A percentile compares a stretch with the other conserved stretches of the same genome.
phyloP scores from a whole-genome alignment of 192 early-diverging fungal genomes.

The Lunasporangiospora selenospora region DNA sequence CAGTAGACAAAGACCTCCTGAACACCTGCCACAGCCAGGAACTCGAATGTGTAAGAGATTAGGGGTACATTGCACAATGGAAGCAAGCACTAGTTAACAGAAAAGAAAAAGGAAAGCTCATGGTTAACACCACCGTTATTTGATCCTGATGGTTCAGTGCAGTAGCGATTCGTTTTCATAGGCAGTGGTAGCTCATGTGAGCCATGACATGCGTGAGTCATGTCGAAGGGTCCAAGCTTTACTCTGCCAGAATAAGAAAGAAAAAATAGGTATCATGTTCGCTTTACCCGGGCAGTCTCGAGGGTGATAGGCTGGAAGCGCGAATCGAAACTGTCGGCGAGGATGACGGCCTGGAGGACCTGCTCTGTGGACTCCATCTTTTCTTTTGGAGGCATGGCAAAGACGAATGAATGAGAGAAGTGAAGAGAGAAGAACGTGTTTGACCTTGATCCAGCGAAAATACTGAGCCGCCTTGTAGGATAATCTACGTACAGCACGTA shows the following conservation, averaged over 20 bases:
- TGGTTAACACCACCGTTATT: no score
- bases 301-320: slow-evolving; percentile 88
- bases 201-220: no score
- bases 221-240: no score
- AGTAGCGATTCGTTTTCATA: no score
- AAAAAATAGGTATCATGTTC: slow-evolving; percentile 6
- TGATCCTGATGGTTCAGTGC: no score
- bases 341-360: slow-evolving; percentile 86
- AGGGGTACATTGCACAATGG: slow-evolving; percentile 96
- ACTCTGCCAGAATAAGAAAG: background rate
- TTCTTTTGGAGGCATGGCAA: slow-evolving; percentile 50
- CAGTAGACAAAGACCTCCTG: slow-evolving; percentile 88
- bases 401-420: no score
- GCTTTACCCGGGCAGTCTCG: slow-evolving; percentile 77
- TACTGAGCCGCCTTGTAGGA: no score
- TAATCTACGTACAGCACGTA: no score
- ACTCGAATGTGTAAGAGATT: slow-evolving; percentile 96
- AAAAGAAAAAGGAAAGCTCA: background rate
- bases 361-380: slow-evolving; percentile 61
- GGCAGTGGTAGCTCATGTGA: no score
- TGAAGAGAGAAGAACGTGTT: no score
- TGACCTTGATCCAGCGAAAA: no score
- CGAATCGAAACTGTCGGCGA: slow-evolving; percentile 90
- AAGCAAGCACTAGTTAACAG: slow-evolving; percentile 74
- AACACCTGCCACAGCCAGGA: slow-evolving; percentile 86